Conservation (phyloP, 352 stramenopile genomes). For the Pythium volutum region DNA sequence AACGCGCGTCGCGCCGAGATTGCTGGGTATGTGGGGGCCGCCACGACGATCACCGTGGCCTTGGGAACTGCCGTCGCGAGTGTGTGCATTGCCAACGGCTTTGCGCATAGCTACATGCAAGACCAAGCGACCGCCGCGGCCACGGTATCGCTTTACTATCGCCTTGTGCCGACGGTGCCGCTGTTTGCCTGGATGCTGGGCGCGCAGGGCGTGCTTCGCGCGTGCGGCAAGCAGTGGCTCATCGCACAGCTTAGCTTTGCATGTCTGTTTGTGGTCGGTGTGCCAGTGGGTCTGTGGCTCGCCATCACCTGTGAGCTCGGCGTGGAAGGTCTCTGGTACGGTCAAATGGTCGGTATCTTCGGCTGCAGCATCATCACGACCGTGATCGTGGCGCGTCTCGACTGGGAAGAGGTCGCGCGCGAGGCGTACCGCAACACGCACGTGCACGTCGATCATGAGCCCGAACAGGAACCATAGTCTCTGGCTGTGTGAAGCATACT, state of each 20-base stretch:
- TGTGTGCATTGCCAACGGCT: slow-evolving; percentile 34
- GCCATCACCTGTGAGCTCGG: slow-evolving; percentile 44
- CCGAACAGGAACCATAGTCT: no score
- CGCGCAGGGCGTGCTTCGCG: slow-evolving; percentile 47
- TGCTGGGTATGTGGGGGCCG: slow-evolving; percentile 43
- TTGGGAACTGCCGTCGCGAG: slow-evolving; percentile 35
- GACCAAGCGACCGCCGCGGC: slow-evolving; percentile 31
- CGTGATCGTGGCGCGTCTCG: slow-evolving; percentile 28
- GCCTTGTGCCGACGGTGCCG: slow-evolving; percentile 44
- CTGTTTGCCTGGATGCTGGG: slow-evolving; percentile 43
- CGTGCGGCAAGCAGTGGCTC: slow-evolving; percentile 53
- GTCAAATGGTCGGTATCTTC: slow-evolving; percentile 39
- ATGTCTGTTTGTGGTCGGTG: slow-evolving; percentile 49
- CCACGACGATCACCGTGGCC: no score
- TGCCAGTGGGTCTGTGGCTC: slow-evolving; percentile 47
- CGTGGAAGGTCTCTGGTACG: slow-evolving; percentile 62
- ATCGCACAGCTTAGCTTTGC: slow-evolving; percentile 56
- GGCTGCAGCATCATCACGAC: slow-evolving; percentile 15
- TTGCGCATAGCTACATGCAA: slow-evolving; percentile 44
- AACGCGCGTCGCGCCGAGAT: slow-evolving; percentile 45
- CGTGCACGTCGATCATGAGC: slow-evolving; percentile 37
- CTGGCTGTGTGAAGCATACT: no score
- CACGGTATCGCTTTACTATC: slow-evolving; percentile 37
- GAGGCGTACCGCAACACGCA: slow-evolving; percentile 34
- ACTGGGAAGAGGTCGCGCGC: slow-evolving; percentile 30